Percentiles rank a stretch among this genome's conserved stretches.
These are phyloP conservation scores for Piper betle DNA, from an alignment of 164 flowering plant species.

Conservation along the genomic window DNA sequence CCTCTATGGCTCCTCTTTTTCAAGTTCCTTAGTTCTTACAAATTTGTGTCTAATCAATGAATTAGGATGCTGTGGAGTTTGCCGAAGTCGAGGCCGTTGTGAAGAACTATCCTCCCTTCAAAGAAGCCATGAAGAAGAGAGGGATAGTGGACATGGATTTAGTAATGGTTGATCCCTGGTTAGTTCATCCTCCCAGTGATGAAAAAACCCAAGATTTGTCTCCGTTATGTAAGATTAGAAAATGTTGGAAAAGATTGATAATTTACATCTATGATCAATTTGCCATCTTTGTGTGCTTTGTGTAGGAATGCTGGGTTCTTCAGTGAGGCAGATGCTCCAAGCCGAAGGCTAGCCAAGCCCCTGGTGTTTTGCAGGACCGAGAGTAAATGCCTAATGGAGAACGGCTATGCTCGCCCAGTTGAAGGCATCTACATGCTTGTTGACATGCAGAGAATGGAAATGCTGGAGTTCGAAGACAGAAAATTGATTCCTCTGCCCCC, in stretches of 20 bases:
- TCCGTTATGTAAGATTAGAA: neutral
- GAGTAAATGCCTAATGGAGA: conserved; percentile 93
- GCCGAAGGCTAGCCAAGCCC: conserved; percentile 81
- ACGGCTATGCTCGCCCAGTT: conserved; percentile 94
- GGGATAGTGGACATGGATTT: conserved; percentile 95
- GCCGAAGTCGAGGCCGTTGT: conserved; percentile 95
- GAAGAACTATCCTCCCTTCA: conserved; percentile 72
- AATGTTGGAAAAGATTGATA: neutral
- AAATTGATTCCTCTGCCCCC: conserved; percentile 86
- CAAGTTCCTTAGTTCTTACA: neutral
- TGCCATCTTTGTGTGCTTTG: neutral
- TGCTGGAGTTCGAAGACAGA: conserved; percentile 81
- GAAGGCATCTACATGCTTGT: conserved; percentile 77
- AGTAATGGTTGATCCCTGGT: conserved; percentile 96
- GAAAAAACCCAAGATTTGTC: neutral
- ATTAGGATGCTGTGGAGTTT: conserved; percentile 83
- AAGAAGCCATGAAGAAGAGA: conserved; percentile 85
- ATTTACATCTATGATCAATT: no score
- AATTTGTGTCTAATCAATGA: neutral
- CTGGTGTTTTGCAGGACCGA: conserved; percentile 89
- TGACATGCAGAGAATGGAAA: conserved; percentile 87
- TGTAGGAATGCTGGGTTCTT: conserved; percentile 85
- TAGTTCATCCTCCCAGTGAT: conserved; percentile 8
- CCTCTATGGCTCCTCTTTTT: neutral
- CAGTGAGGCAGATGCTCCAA: conserved; percentile 79